Conservation (phyloP, 2,329 filamentous ascomycete species). For the Paraphaeosphaeria sporulosa region DNA sequence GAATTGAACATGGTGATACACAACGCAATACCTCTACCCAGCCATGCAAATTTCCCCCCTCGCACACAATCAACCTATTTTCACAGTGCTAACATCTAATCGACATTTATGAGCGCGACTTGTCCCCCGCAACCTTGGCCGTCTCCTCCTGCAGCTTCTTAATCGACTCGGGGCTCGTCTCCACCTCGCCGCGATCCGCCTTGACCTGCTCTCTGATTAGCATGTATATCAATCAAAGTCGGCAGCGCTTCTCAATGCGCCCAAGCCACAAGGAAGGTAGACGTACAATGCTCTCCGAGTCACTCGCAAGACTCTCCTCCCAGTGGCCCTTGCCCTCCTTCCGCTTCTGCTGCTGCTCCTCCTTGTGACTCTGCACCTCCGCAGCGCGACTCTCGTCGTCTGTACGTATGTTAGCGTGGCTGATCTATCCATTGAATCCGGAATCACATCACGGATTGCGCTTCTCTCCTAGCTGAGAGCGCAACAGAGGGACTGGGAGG, state of each 20-base stretch:
- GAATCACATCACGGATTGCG: no score
- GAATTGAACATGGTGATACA: constrained; percentile 7
- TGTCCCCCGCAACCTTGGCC: constrained; percentile 44
- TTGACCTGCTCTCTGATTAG: constrained; percentile 41
- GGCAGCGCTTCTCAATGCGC: background rate
- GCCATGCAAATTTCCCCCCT: background rate
- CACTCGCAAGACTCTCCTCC: constrained; percentile 54
- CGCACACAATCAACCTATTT: background rate
- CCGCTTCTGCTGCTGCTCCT: constrained; percentile 53
- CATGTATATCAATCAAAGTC: background rate
- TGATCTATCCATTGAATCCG: background rate
- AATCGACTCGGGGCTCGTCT: constrained; percentile 51
- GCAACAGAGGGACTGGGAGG: background rate
- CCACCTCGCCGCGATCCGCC: constrained; percentile 53
- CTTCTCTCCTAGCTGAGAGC: background rate
- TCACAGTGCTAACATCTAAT: no score
- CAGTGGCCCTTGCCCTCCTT: constrained; percentile 54
- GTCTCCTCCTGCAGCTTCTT: constrained; percentile 57
- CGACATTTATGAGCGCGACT: constrained; percentile 1
- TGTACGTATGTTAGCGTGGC: constrained; percentile 20
- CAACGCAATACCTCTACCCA: background rate
- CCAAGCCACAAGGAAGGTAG: background rate
- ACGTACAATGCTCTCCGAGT: constrained; percentile 52
- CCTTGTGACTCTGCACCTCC: constrained; percentile 53
- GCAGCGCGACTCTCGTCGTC: constrained; percentile 45